Percentiles rank a stretch among this genome's conserved stretches.
phyloP scores from a whole-genome alignment of 2,329 filamentous ascomycete genomes.

The Stachybotrys elegans region DNA sequence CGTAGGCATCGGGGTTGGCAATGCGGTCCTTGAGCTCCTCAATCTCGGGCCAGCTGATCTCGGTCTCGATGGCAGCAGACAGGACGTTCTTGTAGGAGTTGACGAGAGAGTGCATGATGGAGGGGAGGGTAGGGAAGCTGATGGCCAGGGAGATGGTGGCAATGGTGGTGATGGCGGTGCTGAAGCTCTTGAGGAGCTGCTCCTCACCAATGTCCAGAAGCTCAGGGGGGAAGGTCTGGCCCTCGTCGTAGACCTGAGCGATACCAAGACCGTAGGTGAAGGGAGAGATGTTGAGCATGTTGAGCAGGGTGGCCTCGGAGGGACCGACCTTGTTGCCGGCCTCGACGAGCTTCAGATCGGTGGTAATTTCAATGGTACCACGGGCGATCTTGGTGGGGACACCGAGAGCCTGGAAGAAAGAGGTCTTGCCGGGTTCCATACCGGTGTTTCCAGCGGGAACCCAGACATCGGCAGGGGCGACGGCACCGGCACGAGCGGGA shows the following conservation, averaged over 20 bases:
- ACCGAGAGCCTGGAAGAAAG: constrained; percentile 99
- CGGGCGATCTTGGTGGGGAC: constrained; percentile 99
- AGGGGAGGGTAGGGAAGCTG: constrained; percentile 94
- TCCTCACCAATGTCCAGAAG: constrained; percentile 94
- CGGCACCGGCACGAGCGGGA: constrained; percentile 93
- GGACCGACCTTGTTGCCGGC: constrained; percentile 90
- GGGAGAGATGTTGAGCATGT: constrained; percentile 99
- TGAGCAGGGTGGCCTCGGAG: constrained; percentile 96
- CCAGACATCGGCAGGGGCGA: constrained; percentile 91
- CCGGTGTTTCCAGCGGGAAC: constrained; percentile 98
- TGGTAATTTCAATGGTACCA: constrained; percentile 99
- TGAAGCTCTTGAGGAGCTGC: constrained; percentile 83
- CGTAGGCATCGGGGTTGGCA: constrained; percentile 96
- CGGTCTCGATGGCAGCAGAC: constrained; percentile 83
- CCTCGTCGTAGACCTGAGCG: constrained; percentile 93
- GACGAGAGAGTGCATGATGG: constrained; percentile 92
- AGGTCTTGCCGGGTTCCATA: constrained; percentile 99
- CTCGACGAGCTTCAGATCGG: constrained; percentile 97
- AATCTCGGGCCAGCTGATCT: constrained; percentile 92
- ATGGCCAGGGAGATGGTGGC: constrained; percentile 85
- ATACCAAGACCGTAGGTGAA: constrained; percentile 99
- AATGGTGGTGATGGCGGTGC: constrained; percentile 77
- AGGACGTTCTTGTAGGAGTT: constrained; percentile 98
- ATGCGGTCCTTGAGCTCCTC: constrained; percentile 99
- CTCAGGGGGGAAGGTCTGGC: constrained; percentile 79